Percentiles rank a stretch among this genome's conserved stretches.
Conservation (phyloP, 2,329 filamentous ascomycete genomes). For the Aschersonia sp. region DNA sequence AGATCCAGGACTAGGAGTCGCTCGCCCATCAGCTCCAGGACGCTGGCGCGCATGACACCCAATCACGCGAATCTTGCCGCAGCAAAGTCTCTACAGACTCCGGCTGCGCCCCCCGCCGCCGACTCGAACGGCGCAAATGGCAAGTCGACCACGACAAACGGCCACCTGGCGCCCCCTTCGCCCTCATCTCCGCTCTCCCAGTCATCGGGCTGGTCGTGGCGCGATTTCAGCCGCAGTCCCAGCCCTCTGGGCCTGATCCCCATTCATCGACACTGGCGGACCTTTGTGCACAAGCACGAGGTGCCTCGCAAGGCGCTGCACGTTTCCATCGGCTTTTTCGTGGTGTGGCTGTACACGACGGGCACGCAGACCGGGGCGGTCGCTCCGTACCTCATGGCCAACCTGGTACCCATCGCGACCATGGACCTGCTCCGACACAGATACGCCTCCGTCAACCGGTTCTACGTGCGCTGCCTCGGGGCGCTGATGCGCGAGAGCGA, state of each 20-base stretch:
- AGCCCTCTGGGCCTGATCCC: slow-evolving; percentile 89
- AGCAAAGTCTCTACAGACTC: slow-evolving; percentile 3
- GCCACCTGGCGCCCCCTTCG: slow-evolving; percentile 53
- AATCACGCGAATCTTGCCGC: slow-evolving; percentile 24
- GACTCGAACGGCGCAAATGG: slow-evolving; percentile 17
- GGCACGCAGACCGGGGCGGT: slow-evolving; percentile 67
- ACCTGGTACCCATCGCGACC: slow-evolving; percentile 69
- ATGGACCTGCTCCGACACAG: slow-evolving; percentile 74
- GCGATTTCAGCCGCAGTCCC: slow-evolving; percentile 79
- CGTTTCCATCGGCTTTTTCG: slow-evolving; percentile 91
- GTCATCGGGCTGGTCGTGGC: slow-evolving; percentile 57
- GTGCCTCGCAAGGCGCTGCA: slow-evolving; percentile 88
- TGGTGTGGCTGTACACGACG: slow-evolving; percentile 68
- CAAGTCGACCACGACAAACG: slow-evolving; percentile 31
- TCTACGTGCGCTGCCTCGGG: slow-evolving; percentile 75
- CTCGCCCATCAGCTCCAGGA: slow-evolving; percentile 44
- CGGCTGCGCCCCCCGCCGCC: slow-evolving; percentile 8
- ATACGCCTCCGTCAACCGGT: slow-evolving; percentile 64
- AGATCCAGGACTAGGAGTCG: slow-evolving; percentile 58
- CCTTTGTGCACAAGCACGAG: slow-evolving; percentile 90
- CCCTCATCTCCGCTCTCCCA: slow-evolving; percentile 12
- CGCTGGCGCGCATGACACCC: slow-evolving; percentile 36
- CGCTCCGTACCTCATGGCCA: slow-evolving; percentile 68
- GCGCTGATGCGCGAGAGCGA: slow-evolving; percentile 96
- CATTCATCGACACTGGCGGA: slow-evolving; percentile 82